These are phyloP conservation scores for Fraxinus americana DNA, from an alignment of 257 asterid genomes.

Conservation along the genomic window DNA sequence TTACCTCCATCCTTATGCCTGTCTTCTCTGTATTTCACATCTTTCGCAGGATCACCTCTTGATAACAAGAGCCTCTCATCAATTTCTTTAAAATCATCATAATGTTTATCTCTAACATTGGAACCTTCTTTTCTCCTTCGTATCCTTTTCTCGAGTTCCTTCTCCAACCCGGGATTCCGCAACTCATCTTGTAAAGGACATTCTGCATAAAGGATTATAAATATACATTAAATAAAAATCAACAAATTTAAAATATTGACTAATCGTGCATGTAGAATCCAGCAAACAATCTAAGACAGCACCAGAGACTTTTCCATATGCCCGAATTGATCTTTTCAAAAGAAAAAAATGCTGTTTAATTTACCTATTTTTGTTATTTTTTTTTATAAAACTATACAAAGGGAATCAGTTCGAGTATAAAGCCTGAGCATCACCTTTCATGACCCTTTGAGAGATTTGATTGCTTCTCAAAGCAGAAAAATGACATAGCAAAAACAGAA, in stretches of 20 bases:
- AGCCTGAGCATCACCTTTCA: too few relatives aligned
- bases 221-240: background rate
- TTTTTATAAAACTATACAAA: too few relatives aligned
- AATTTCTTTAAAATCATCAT: constrained; percentile 58
- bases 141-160: constrained; percentile 61
- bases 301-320: too few relatives aligned
- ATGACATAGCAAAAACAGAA: constrained; percentile 5
- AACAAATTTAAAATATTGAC: background rate
- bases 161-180: constrained; percentile 57
- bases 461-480: constrained; percentile 11
- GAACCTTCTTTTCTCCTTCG: constrained; percentile 67
- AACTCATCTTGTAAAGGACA: constrained; percentile 45
- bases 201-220: constrained; percentile 41
- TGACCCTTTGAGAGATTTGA: too few relatives aligned
- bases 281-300: too few relatives aligned
- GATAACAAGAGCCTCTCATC: constrained; percentile 58
- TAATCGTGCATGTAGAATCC: background rate
- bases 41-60: constrained; percentile 63
- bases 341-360: too few relatives aligned
- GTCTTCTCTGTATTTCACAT: constrained; percentile 64
- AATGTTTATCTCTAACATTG: constrained; percentile 61
- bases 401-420: too few relatives aligned
- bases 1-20: constrained; percentile 57
- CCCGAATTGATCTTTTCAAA: too few relatives aligned
- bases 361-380: too few relatives aligned